Evolutionary conservation across 805 yeast species (phyloP).

Genomic region (Clavispora santaluciae): DNA sequence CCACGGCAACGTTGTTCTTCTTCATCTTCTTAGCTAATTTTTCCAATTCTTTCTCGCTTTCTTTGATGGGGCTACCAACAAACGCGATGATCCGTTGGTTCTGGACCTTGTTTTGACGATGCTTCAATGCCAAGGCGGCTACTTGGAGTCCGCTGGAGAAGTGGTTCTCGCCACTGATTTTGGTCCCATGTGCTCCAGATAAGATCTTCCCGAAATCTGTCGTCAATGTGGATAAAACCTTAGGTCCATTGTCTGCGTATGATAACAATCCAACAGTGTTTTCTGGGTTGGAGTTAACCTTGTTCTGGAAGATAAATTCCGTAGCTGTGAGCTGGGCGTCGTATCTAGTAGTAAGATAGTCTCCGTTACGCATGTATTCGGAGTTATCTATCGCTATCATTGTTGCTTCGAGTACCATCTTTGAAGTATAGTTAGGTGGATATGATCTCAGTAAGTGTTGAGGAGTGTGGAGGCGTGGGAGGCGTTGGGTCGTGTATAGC

Average conservation of each 20-base stretch:
- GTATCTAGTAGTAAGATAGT: conserved; percentile 79
- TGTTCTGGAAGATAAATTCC: conserved; percentile 78
- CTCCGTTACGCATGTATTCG: conserved; percentile 94
- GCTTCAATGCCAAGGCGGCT: conserved; percentile 86
- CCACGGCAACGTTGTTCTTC: conserved; percentile 87
- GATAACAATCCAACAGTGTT: conserved; percentile 89
- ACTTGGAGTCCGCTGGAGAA: conserved; percentile 85
- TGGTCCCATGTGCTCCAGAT: conserved; percentile 76
- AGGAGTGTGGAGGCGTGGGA: conserved; percentile 5
- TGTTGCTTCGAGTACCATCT: conserved; percentile 93
- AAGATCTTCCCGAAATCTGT: conserved; percentile 81
- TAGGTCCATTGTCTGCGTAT: conserved; percentile 78
- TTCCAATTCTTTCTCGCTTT: conserved; percentile 65
- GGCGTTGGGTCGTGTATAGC: conserved; percentile 7
- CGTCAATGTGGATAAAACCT: conserved; percentile 85
- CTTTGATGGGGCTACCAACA: conserved; percentile 80
- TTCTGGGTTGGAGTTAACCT: conserved; percentile 87
- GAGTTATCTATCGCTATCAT: conserved; percentile 94
- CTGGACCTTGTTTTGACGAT: conserved; percentile 91
- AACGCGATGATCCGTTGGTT: conserved; percentile 86
- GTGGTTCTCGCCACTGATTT: conserved; percentile 62
- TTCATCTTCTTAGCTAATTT: conserved; percentile 87
- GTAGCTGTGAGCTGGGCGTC: conserved; percentile 92
- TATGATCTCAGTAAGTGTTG: background rate
- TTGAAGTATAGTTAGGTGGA: conserved; percentile 11